These are phyloP conservation scores for Voacanga thouarsii DNA, from an alignment of 257 asterid genomes.

Conservation along the genomic window DNA sequence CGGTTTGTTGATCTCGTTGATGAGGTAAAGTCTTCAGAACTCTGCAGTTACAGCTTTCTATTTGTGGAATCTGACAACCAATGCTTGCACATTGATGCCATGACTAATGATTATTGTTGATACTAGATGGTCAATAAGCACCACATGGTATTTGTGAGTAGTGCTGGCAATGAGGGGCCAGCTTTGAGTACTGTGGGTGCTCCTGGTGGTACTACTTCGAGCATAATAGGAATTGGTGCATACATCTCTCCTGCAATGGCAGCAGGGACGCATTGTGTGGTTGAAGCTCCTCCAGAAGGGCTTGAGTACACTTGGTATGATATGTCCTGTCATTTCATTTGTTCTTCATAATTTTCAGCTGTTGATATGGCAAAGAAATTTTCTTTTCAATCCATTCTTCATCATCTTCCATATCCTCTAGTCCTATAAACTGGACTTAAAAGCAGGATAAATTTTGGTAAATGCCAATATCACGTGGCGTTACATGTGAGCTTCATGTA, in stretches of 20 bases:
- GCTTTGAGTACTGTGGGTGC: conserved; percentile 97
- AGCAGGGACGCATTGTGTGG: conserved; percentile 87
- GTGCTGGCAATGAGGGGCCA: conserved; percentile 96
- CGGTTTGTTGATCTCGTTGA: conserved; percentile 94
- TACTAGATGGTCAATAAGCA: conserved; percentile 85
- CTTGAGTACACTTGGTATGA: conserved; percentile 94
- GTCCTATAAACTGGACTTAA: not conserved
- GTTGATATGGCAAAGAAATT: not conserved
- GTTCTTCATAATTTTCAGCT: not conserved
- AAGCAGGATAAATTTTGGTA: not conserved
- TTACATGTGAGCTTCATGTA: conserved; percentile 21
- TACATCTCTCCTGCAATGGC: conserved; percentile 99
- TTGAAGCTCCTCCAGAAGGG: conserved; percentile 94
- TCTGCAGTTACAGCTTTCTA: not conserved
- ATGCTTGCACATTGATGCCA: not conserved
- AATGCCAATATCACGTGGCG: not conserved
- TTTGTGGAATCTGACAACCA: not conserved
- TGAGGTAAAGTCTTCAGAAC: conserved; percentile 53
- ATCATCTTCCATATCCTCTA: not conserved
- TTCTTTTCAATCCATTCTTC: not conserved
- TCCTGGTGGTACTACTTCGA: conserved; percentile 97
- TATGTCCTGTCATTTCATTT: conserved; percentile 15
- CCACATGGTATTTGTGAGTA: conserved; percentile 77
- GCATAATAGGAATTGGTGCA: conserved; percentile 98
- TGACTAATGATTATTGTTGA: not conserved